A percentile compares a stretch with the other conserved stretches of the same genome.
phyloP scores from a whole-genome alignment of 148 eudicot species.

The Diospyros kaki region DNA sequence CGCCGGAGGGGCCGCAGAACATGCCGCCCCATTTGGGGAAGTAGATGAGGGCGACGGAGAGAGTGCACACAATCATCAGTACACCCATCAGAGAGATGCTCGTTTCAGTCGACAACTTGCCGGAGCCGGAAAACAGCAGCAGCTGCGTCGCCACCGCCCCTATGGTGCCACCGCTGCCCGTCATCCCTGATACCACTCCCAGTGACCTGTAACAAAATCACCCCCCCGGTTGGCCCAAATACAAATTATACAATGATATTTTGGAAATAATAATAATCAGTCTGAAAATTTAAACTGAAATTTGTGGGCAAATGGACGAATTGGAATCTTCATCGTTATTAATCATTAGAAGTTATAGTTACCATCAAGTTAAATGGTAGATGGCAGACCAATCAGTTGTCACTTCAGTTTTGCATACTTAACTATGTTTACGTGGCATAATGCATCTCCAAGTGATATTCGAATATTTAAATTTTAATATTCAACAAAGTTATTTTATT shows the following conservation, averaged over 20 bases:
- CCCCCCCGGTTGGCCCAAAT: neutral
- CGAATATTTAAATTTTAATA: no score
- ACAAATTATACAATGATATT: neutral
- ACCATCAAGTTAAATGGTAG: no score
- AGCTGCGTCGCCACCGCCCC: conserved; percentile 61
- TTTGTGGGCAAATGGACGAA: no score
- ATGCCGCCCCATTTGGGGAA: conserved; percentile 66
- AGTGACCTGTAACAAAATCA: conserved; percentile 34
- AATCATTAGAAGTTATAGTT: no score
- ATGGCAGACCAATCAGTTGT: no score
- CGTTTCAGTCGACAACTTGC: conserved; percentile 33
- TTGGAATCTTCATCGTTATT: no score
- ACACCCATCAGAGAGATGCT: conserved; percentile 55
- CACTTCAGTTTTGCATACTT: no score
- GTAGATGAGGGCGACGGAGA: conserved; percentile 39
- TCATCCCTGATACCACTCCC: conserved; percentile 73
- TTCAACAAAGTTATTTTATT: no score
- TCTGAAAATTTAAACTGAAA: neutral
- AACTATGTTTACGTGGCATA: no score
- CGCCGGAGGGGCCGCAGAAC: conserved; percentile 37
- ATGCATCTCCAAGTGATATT: no score
- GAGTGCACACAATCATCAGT: conserved; percentile 38
- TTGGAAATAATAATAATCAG: neutral
- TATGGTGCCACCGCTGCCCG: conserved; percentile 62
- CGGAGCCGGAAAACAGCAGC: conserved; percentile 44